These are phyloP conservation scores for Tinospora cordifolia DNA, from an alignment of 164 flowering plant species.

Conservation along the genomic window DNA sequence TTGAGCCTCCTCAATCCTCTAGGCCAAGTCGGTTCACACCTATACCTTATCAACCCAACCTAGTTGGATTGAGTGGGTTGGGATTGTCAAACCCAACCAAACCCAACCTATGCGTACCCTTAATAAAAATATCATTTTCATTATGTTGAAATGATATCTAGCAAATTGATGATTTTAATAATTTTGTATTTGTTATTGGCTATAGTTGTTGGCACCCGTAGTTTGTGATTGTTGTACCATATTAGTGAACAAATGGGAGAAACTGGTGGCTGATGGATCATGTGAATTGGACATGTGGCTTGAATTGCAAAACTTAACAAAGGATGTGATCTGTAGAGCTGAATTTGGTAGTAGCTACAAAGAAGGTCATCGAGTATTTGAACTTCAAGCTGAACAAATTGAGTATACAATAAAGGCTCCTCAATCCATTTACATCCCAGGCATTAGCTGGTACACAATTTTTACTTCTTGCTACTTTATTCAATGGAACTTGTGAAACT, in stretches of 20 bases:
- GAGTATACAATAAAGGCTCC: conserved; percentile 6
- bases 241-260: conserved; percentile 23
- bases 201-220: conserved; percentile 27
- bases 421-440: conserved; percentile 11
- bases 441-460: conserved; percentile 19
- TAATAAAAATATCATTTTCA: not conserved
- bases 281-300: conserved; percentile 30
- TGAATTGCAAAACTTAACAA: conserved; percentile 22
- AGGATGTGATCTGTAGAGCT: conserved; percentile 31
- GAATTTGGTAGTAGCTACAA: conserved; percentile 37
- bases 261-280: conserved; percentile 1
- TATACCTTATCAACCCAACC: no score
- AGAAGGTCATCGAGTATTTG: conserved; percentile 33
- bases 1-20: no score
- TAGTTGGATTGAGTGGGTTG: no score
- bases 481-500: no score
- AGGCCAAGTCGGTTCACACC: no score
- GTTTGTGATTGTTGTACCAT: conserved; percentile 21
- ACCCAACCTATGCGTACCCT: no score
- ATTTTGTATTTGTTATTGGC: not conserved
- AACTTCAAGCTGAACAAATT: conserved; percentile 27
- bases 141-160: no score
- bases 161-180: no score
- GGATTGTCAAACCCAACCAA: no score
- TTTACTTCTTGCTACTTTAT: no score